Percentiles rank a stretch among this genome's conserved stretches.
phyloP scores from a whole-genome alignment of 164 flowering plant species.

The Cinnamomum chago region DNA sequence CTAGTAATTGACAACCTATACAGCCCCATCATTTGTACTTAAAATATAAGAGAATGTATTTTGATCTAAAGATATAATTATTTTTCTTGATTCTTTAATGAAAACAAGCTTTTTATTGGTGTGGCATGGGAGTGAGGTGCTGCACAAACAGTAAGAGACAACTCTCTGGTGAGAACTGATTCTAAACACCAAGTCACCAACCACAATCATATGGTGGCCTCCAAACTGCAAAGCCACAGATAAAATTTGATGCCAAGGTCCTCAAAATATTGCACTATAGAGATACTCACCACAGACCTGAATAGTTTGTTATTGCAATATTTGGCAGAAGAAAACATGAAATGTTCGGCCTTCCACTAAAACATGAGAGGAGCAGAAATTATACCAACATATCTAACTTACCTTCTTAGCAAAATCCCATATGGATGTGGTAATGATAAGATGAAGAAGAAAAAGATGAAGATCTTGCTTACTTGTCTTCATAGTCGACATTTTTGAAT shows the following conservation, averaged over 20 bases:
- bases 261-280: background rate
- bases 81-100: too few species aligned
- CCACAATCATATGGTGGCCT: background rate
- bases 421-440: too few species aligned
- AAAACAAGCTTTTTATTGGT: too few species aligned
- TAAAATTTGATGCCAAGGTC: background rate
- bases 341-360: background rate
- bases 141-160: too few species aligned
- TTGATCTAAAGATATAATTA: too few species aligned
- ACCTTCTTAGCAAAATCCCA: background rate
- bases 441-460: too few species aligned
- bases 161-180: too few species aligned
- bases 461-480: conserved; percentile 31
- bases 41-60: too few species aligned
- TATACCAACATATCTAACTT: background rate
- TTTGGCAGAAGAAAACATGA: background rate
- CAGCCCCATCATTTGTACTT: too few species aligned
- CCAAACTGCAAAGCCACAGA: background rate
- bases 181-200: background rate
- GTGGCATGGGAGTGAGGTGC: too few species aligned
- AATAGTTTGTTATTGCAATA: background rate
- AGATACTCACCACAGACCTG: background rate
- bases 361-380: background rate
- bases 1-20: too few species aligned
- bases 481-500: conserved; percentile 40